Evolutionary conservation across 1,284 basidiomycete genomes (phyloP), one percentile per base, ranked within the genome.

Genomic region (Coriolopsis trogii): DNA sequence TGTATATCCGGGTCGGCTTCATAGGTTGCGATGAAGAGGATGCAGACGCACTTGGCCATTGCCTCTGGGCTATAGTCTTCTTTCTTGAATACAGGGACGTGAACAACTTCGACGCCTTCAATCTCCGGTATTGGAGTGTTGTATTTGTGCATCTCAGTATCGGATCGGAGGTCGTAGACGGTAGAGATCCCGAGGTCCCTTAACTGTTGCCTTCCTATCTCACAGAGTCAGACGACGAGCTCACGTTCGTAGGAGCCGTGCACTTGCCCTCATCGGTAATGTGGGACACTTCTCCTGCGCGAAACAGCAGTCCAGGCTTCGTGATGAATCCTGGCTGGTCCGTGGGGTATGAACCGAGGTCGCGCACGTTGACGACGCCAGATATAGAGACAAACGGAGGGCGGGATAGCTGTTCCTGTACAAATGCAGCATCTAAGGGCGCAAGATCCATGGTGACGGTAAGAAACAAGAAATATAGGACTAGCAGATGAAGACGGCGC

Each of bases 61-160:
- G 79, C 82, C 68, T 90, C 85, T 23, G 89, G 88, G 61, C 86
- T 89, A 66, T 91, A 91, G 65, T 91, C 89, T 61, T 85, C 84
- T 36, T 70, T 81, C 61, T 79, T 72, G 63, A 91, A 91, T 30
- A 90, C 85, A 1, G 89, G 87, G 15, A 73, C 69, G 51, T 77
- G 81, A 16, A 82, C 39, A 49, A 90, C 67, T 40, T 82, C 73
- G 18, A 89, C 74, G 7, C 80, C 85, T 28, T 82, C 76, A 46
- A 91, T 82, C 12, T 68, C 58, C 30, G 88, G 89, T 51, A 78
- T 71, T 20, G 85, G 84, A 4, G 80, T 70, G 49, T 80, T 75
- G 68, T 88, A 91, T 67, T 88, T 88, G 59, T 71, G 72, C 61
- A 90, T 87, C 70, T 91, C 89, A 2, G 81, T 84, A 62, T 90